These are phyloP conservation scores for Fusarium caatingaense DNA, from an alignment of 2,329 filamentous ascomycete species.

Conservation along the genomic window DNA sequence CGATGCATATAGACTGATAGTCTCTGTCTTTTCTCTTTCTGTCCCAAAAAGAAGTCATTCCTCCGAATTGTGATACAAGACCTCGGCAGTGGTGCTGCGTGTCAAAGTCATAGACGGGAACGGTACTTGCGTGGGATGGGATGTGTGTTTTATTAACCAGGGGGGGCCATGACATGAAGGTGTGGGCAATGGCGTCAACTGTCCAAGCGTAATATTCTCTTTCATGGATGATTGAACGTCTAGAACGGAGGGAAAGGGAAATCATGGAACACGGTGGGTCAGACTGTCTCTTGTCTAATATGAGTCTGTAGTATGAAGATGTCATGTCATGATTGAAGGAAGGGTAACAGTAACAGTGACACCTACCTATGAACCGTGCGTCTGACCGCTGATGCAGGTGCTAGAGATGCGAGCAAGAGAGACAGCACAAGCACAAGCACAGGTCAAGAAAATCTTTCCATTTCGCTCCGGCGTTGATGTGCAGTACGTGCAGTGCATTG, in stretches of 20 bases:
- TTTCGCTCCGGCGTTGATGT: not conserved
- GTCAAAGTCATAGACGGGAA: not conserved
- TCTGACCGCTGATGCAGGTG: not conserved
- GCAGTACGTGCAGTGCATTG: conserved; percentile 1
- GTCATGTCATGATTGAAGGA: not conserved
- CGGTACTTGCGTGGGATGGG: conserved; percentile 31
- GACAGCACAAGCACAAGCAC: not conserved
- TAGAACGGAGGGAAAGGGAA: conserved; percentile 34
- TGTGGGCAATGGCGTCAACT: conserved; percentile 41
- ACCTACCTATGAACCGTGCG: not conserved
- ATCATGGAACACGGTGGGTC: conserved; percentile 34
- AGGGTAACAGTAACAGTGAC: not conserved
- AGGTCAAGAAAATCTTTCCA: not conserved
- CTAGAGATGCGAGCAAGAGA: not conserved
- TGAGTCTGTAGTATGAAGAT: not conserved
- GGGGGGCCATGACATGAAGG: conserved; percentile 32
- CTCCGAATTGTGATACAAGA: not conserved
- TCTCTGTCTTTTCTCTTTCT: not conserved
- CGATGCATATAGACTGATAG: not conserved
- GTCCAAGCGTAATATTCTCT: conserved; percentile 26
- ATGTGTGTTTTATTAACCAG: conserved; percentile 14
- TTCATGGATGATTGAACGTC: conserved; percentile 34
- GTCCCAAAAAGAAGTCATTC: not conserved
- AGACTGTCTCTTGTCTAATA: conserved; percentile 6
- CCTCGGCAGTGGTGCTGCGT: conserved; percentile 1